Conservation (phyloP, 2,329 filamentous ascomycete species). For the Dactylellina parvicollis region DNA sequence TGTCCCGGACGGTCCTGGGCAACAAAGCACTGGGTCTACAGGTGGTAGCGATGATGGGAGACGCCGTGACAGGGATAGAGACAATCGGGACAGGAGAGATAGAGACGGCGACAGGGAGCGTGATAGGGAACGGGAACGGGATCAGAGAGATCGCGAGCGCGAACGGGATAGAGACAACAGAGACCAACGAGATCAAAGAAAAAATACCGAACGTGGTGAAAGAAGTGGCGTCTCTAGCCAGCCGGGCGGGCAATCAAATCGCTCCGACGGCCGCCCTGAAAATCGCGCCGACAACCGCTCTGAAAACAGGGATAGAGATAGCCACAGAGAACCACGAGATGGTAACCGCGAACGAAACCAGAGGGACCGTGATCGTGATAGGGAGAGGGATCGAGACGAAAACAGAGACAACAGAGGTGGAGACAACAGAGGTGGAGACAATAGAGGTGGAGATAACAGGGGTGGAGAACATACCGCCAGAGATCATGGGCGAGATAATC, state of each 20-base stretch:
- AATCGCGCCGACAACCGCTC: conserved; percentile 9
- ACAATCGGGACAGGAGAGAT: conserved; percentile 39
- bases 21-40: conserved; percentile 29
- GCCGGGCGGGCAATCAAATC: conserved; percentile 10
- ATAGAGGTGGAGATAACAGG: conserved; percentile 7
- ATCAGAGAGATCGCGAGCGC: conserved; percentile 54
- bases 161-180: conserved; percentile 53
- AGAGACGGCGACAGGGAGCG: conserved; percentile 55
- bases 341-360: conserved; percentile 32
- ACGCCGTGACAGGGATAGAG: conserved; percentile 53
- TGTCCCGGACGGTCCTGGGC: conserved; percentile 15
- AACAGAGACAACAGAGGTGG: conserved; percentile 20
- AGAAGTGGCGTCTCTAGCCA: conserved; percentile 7
- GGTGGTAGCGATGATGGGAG: conserved; percentile 54
- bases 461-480: conserved; percentile 26
- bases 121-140: conserved; percentile 54
- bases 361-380: conserved; percentile 44
- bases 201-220: conserved; percentile 6
- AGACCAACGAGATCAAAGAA: conserved; percentile 16
- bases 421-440: conserved; percentile 7
- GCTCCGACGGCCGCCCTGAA: background rate
- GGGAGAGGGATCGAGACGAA: conserved; percentile 35
- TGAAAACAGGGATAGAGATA: conserved; percentile 20
- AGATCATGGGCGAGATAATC: conserved; percentile 26
- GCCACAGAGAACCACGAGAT: conserved; percentile 38